Evolutionary conservation across 352 stramenopile genomes (phyloP), one percentile per base, ranked within the genome.

Genomic region (Phytophthora agathidicida): DNA sequence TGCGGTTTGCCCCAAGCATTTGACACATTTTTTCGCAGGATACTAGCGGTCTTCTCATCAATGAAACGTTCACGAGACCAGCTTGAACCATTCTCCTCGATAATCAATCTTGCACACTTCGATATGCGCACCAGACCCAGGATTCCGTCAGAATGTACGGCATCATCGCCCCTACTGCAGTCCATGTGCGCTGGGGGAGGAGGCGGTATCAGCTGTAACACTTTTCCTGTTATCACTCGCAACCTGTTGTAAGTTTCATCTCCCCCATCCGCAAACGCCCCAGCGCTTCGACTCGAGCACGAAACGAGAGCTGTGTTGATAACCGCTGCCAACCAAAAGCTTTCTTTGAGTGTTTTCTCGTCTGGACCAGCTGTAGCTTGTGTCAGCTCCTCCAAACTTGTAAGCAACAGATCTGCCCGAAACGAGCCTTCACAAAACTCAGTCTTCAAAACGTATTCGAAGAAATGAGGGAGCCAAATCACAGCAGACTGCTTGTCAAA

Each of bases 281-380:
- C 56, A 55, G 61, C 42, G 37, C 24, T 54, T 44, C 56, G 46
- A 6, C 51, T 62, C 0, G 67, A 65, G 17, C 48, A 71, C 9
- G 71, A 38, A 45, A 83, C 50, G n/a, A 68, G 26, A n/a, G 60
- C 57, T 10, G 68, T 83, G 26, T 75, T 77, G 3, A 86, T 43
- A 36, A 86, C 37, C 8, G 70, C 73, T 16, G 43, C 54, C 20
- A 86, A 22, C 59, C 69, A 70, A 31, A 73, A 86, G 24, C 64
- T 68, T 14, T 71, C n/a, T 4, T 49, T 31, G 16, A 77, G 37
- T 17, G 16, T 26, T 54, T 60, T 51, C 24, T 42, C 33, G 6
- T 17, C 37, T 23, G 24, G 3, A 7, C 43, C n/a, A 32, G 9
- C 36, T 60, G 31, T 44, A 22, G 39, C 1, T 3, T 14, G 10